phyloP scores from a whole-genome alignment of 73 alveolate species.

The Paramecium sexaurelia region DNA sequence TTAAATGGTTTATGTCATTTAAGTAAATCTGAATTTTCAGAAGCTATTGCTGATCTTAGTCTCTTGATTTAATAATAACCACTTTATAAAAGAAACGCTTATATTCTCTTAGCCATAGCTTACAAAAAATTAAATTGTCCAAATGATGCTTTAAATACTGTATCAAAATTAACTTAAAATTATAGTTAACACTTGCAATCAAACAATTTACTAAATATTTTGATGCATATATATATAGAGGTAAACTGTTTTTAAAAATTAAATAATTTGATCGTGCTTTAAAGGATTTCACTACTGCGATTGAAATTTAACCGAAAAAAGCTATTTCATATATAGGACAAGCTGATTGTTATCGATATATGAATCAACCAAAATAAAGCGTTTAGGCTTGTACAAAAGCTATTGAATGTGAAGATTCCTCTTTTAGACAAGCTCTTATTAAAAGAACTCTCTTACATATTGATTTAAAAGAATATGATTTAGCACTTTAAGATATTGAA shows the following conservation, averaged over 20 bases:
- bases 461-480: constrained; percentile 56
- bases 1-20: constrained; percentile 36
- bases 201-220: constrained; percentile 71
- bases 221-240: constrained; percentile 83
- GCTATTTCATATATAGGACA: constrained; percentile 77
- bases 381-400: constrained; percentile 67
- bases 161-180: neutral
- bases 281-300: constrained; percentile 60
- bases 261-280: constrained; percentile 71
- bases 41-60: constrained; percentile 42
- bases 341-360: constrained; percentile 75
- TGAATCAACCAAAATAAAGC: constrained; percentile 59
- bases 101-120: constrained; percentile 65
- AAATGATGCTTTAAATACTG: constrained; percentile 48
- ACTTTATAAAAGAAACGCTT: constrained; percentile 58
- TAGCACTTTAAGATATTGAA: constrained; percentile 63
- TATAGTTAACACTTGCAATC: constrained; percentile 63
- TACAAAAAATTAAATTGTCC: constrained; percentile 42
- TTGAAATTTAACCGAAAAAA: constrained; percentile 54
- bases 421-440: constrained; percentile 38
- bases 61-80: constrained; percentile 50
- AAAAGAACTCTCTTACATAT: constrained; percentile 71
- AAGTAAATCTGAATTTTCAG: neutral
- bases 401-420: constrained; percentile 53
- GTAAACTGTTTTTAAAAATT: constrained; percentile 64